Conservation (phyloP, 805 yeast species). For the Isabelozyma gotoi region DNA sequence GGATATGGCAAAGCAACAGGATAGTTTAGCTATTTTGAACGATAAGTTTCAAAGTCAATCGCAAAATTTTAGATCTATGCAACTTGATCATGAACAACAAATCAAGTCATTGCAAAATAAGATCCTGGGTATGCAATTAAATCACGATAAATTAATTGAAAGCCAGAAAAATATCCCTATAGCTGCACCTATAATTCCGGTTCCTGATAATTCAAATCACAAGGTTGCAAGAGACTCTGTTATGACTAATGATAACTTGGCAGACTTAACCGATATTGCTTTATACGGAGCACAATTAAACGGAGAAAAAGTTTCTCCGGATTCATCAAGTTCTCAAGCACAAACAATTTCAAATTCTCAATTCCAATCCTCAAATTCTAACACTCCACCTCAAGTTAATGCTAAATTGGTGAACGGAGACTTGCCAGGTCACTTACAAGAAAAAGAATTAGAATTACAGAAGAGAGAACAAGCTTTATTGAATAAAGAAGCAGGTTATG, state of each 20-base stretch:
- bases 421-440: constrained; percentile 12
- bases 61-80: constrained; percentile 7
- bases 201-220: neutral
- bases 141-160: neutral
- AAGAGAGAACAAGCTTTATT: constrained; percentile 25
- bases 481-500: constrained; percentile 6
- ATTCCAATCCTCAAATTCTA: neutral
- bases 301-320: constrained; percentile 17
- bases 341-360: neutral
- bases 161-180: neutral
- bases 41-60: constrained; percentile 14
- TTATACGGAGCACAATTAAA: constrained; percentile 35
- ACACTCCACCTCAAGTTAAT: constrained; percentile 1
- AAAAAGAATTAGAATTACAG: constrained; percentile 24
- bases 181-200: too few relatives aligned
- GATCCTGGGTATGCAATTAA: neutral
- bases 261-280: constrained; percentile 39
- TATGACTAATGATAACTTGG: constrained; percentile 22
- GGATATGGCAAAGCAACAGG: constrained; percentile 19
- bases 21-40: constrained; percentile 14
- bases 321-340: constrained; percentile 1
- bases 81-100: constrained; percentile 8
- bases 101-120: neutral
- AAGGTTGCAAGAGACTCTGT: constrained; percentile 15
- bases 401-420: constrained; percentile 4